Evolutionary conservation across 2,329 filamentous ascomycete genomes (phyloP), one percentile per base, ranked within the genome.

Genomic region (Penicillium janthinellum): DNA sequence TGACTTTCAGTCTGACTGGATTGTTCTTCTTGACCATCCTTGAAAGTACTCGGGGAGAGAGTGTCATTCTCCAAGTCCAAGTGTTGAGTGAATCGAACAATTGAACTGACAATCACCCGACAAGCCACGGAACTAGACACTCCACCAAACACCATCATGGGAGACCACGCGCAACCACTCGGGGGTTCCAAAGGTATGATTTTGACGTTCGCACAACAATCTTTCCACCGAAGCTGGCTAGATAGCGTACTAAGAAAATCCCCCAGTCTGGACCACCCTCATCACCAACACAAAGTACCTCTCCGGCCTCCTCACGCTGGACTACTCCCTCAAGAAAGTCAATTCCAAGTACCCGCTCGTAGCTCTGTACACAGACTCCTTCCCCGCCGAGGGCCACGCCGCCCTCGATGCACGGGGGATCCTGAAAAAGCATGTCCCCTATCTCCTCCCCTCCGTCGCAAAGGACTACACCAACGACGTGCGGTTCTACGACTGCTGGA

Each of bases 401-500:
- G 90, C 90, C 37, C 86, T 96, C 54, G 81, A 86, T 22, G 82
- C 82, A 6, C 88, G 92, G 64, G 82, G 83, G 54, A 93, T 96
- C 66, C 81, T 86, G 31, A 84, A 85, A 60, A 86, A 90, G 75
- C 84, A 82, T 68, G 87, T 96, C 68, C 84, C 87, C 51, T 90
- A 90, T 75, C 83, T 96, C 41, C 80, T 90, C 11, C 91, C 92
- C 1, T 83, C 83, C 2, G 76, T 82, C 37, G 74, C 80, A 11
- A 49, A 50, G 35, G 88, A 90, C 77, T 96, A 87, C 79, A 84
- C 81, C 69, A 85, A 90, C 62, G 92, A 96, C 75, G 88, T 89
- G 52, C 88, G 92, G 67, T 96, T 96, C 82, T 89, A 91, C 77
- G 91, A 96, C 76, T 92, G 89, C 82, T 96, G 92, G 91, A 90